Percentiles rank a stretch among this genome's conserved stretches.
phyloP scores from a whole-genome alignment of 129 eudicot species.

The Ambrosia artemisiifolia region DNA sequence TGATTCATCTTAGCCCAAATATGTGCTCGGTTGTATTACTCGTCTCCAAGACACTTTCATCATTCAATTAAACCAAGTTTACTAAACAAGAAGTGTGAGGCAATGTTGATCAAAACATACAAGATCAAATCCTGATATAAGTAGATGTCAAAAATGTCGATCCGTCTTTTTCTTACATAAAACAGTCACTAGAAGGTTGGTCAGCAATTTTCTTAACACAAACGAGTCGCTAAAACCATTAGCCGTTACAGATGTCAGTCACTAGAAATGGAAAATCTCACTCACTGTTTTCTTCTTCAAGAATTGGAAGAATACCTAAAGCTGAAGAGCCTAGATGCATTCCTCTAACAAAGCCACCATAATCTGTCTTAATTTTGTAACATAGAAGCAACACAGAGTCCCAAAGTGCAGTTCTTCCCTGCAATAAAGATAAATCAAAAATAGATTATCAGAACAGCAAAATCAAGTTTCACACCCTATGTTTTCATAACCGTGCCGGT shows the following conservation, averaged over 20 bases:
- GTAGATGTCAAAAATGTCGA: no score
- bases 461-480: background rate
- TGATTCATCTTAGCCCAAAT: no score
- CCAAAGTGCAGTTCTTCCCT: conserved; percentile 98
- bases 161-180: no score
- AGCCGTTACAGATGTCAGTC: background rate
- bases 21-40: no score
- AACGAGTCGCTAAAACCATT: no score
- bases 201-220: no score
- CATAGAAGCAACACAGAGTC: conserved; percentile 85
- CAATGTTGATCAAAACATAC: no score
- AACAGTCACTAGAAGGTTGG: no score
- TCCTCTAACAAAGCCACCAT: conserved; percentile 76
- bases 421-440: conserved; percentile 25
- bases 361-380: conserved; percentile 63
- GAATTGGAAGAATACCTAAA: conserved; percentile 65
- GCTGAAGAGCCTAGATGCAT: conserved; percentile 92
- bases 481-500: background rate
- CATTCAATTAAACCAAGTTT: no score
- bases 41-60: no score
- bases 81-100: no score
- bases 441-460: background rate
- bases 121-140: no score
- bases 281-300: conserved; percentile 60
- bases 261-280: conserved; percentile 26